These are phyloP conservation scores for Bjerkandera adusta DNA, from an alignment of 1,284 basidiomycete species.

Conservation along the genomic window DNA sequence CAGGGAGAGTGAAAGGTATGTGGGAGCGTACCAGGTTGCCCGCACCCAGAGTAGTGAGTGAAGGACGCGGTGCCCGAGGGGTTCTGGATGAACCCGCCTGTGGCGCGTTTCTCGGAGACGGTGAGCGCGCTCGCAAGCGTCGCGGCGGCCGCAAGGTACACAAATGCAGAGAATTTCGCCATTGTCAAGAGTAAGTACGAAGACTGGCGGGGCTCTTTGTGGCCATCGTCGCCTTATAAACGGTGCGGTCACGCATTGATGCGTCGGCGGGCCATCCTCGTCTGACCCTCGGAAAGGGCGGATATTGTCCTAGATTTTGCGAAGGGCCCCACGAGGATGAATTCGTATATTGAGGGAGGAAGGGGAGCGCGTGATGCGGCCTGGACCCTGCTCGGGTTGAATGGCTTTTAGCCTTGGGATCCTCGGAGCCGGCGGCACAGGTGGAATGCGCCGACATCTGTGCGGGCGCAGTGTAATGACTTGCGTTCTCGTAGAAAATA, in stretches of 20 bases:
- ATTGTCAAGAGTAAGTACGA: slow-evolving; percentile 6
- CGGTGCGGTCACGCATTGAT: not conserved
- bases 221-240: not conserved
- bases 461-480: no score
- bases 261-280: not conserved
- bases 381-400: no score
- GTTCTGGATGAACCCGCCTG: slow-evolving; percentile 51
- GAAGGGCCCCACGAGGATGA: no score
- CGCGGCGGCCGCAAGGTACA: slow-evolving; percentile 7
- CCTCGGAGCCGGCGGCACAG: no score
- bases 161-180: slow-evolving; percentile 7
- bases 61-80: slow-evolving; percentile 51
- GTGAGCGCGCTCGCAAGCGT: slow-evolving; percentile 9
- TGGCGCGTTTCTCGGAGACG: slow-evolving; percentile 28
- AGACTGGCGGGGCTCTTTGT: not conserved
- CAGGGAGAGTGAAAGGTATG: not conserved
- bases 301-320: no score
- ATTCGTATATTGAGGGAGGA: no score
- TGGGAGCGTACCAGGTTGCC: slow-evolving; percentile 11
- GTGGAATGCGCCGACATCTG: no score
- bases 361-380: no score
- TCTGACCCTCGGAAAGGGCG: not conserved
- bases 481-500: no score
- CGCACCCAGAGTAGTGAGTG: slow-evolving; percentile 53
- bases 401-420: no score